Percentiles rank a stretch among this genome's conserved stretches.
phyloP scores from a whole-genome alignment of 768 basidiomycete genomes.

The Saitozyma podzolica region DNA sequence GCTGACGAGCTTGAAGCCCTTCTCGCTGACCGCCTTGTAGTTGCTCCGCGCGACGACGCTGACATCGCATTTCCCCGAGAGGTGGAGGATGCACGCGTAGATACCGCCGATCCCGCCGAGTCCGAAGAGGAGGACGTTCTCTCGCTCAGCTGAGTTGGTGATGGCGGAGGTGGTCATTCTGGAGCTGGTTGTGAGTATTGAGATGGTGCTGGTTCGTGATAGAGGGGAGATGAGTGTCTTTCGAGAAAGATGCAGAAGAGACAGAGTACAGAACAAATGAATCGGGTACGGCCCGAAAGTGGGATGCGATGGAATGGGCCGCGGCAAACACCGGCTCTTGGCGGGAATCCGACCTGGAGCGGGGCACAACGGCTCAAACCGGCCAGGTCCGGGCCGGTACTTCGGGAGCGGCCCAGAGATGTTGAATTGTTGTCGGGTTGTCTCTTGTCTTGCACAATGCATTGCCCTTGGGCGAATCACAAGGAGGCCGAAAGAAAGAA shows the following conservation, averaged over 20 bases:
- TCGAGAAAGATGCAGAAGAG: too few relatives aligned
- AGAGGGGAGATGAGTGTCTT: not conserved
- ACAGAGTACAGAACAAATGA: too few relatives aligned
- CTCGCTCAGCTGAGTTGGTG: slow-evolving; percentile 33
- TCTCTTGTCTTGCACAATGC: too few relatives aligned
- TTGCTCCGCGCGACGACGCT: slow-evolving; percentile 48
- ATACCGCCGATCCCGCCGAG: slow-evolving; percentile 50
- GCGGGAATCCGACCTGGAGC: too few relatives aligned
- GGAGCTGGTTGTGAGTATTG: not conserved
- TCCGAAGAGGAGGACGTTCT: slow-evolving; percentile 46
- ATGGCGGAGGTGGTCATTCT: not conserved
- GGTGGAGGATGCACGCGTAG: slow-evolving; percentile 46
- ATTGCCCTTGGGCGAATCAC: too few relatives aligned
- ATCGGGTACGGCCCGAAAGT: too few relatives aligned
- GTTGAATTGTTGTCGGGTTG: too few relatives aligned
- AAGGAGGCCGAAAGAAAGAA: too few relatives aligned
- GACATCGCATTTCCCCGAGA: slow-evolving; percentile 41
- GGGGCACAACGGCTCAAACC: too few relatives aligned
- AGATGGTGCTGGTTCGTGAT: not conserved
- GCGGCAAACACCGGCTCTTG: not conserved
- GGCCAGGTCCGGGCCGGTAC: too few relatives aligned
- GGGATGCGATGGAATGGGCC: not conserved
- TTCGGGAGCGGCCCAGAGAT: too few relatives aligned
- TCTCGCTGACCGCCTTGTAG: slow-evolving; percentile 36
- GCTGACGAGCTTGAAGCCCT: slow-evolving; percentile 38